phyloP scores from a whole-genome alignment of 805 yeast species.

The Kodamaea sagamina region DNA sequence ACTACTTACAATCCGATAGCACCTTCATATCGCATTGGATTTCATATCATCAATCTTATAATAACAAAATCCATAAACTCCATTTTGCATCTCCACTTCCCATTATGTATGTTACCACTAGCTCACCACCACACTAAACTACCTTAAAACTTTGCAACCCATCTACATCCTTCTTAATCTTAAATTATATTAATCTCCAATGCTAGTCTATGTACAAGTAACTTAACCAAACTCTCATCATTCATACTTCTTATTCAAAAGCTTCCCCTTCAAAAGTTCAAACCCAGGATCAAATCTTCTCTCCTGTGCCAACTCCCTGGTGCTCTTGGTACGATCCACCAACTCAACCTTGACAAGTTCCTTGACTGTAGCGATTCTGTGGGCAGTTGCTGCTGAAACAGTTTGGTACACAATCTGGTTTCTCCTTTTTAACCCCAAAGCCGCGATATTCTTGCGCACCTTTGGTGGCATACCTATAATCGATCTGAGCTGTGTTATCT shows the following conservation, averaged over 20 bases:
- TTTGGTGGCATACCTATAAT: slow-evolving; percentile 80
- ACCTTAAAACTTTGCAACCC: no score
- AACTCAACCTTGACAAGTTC: slow-evolving; percentile 84
- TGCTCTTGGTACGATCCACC: slow-evolving; percentile 54
- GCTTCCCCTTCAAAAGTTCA: slow-evolving; percentile 15
- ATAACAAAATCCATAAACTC: no score
- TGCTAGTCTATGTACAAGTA: background rate
- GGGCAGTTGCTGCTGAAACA: slow-evolving; percentile 80
- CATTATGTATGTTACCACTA: no score
- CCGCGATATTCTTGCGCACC: slow-evolving; percentile 61
- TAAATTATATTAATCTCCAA: background rate
- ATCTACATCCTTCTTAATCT: background rate
- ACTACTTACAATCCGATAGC: no score
- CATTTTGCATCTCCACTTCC: no score
- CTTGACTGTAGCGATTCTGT: slow-evolving; percentile 78
- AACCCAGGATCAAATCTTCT: slow-evolving; percentile 72
- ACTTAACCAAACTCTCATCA: background rate
- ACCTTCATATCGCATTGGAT: no score
- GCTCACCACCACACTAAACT: no score
- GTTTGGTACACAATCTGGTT: slow-evolving; percentile 72
- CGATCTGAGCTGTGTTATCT: slow-evolving; percentile 77
- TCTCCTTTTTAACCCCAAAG: slow-evolving; percentile 74
- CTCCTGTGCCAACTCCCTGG: slow-evolving; percentile 50
- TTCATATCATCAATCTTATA: no score
- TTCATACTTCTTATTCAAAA: background rate